These are phyloP conservation scores for Sarcocystis neurona DNA, from an alignment of 169 alveolate genomes.

Conservation along the genomic window DNA sequence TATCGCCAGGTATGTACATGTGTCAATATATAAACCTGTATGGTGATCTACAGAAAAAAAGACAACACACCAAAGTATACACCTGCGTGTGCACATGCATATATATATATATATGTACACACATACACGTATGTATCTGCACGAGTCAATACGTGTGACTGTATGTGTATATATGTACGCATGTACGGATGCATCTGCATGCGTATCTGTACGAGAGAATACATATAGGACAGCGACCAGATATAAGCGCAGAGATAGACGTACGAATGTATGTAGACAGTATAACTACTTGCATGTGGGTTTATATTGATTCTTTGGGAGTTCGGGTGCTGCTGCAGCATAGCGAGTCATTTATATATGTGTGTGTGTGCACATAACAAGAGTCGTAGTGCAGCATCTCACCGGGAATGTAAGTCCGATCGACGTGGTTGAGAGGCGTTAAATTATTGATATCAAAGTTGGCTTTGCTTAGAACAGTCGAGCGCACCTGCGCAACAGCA, in stretches of 20 bases:
- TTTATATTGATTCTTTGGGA: too few relatives aligned
- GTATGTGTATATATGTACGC: too few relatives aligned
- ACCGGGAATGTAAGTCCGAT: conserved; percentile 85
- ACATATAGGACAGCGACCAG: too few relatives aligned
- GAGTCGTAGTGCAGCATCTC: conserved; percentile 61
- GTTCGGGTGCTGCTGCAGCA: too few relatives aligned
- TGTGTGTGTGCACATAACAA: neutral
- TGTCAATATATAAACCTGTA: too few relatives aligned
- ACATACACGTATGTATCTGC: neutral
- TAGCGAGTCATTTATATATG: neutral
- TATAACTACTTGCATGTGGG: neutral
- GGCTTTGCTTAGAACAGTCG: conserved; percentile 78
- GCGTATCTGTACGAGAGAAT: too few relatives aligned
- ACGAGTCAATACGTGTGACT: too few relatives aligned
- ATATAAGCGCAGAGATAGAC: too few relatives aligned
- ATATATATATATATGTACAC: neutral
- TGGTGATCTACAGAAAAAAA: too few relatives aligned
- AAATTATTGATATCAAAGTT: conserved; percentile 81
- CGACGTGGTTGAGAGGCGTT: conserved; percentile 79
- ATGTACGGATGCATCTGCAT: too few relatives aligned
- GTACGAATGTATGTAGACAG: too few relatives aligned
- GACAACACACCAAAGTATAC: neutral
- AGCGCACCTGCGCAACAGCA: conserved; percentile 29
- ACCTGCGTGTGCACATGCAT: neutral
- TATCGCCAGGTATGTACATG: too few relatives aligned